These are phyloP conservation scores for Endoconidiophora polonica DNA, from an alignment of 2,329 filamentous ascomycete genomes.

Conservation along the genomic window DNA sequence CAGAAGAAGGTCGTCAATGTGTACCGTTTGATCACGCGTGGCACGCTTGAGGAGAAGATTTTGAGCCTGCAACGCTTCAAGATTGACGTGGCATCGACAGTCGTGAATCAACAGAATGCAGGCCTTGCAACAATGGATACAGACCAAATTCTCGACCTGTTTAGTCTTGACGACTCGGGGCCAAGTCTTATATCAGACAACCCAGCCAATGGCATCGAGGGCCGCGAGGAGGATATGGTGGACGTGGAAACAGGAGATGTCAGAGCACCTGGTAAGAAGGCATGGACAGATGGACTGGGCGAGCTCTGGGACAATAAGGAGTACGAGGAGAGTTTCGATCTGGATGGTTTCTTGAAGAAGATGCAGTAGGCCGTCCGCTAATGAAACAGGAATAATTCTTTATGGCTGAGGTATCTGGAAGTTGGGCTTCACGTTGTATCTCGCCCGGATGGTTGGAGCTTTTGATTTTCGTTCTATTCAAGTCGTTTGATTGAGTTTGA, in stretches of 20 bases:
- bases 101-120: conserved; percentile 97
- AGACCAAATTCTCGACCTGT: conserved; percentile 91
- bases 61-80: conserved; percentile 96
- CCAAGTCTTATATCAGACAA: conserved; percentile 46
- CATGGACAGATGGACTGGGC: conserved; percentile 84
- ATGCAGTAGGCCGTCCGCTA: conserved; percentile 44
- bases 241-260: conserved; percentile 86
- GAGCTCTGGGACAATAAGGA: conserved; percentile 96
- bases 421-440: too few relatives aligned
- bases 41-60: conserved; percentile 97
- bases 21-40: conserved; percentile 87
- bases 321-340: conserved; percentile 95
- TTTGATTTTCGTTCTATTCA: too few relatives aligned
- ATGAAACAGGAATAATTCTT: background rate
- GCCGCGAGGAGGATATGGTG: conserved; percentile 70
- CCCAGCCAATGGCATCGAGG: conserved; percentile 32
- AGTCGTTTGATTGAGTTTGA: conserved; percentile 1
- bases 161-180: conserved; percentile 71
- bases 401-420: too few relatives aligned
- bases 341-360: conserved; percentile 86
- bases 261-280: conserved; percentile 90
- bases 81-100: conserved; percentile 93
- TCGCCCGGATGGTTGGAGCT: too few relatives aligned
- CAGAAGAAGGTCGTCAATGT: conserved; percentile 99
- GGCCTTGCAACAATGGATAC: conserved; percentile 93